Base-by-base conservation (phyloP, 1,284 basidiomycete genomes). In the Ceratobasidium sp. region DNA sequence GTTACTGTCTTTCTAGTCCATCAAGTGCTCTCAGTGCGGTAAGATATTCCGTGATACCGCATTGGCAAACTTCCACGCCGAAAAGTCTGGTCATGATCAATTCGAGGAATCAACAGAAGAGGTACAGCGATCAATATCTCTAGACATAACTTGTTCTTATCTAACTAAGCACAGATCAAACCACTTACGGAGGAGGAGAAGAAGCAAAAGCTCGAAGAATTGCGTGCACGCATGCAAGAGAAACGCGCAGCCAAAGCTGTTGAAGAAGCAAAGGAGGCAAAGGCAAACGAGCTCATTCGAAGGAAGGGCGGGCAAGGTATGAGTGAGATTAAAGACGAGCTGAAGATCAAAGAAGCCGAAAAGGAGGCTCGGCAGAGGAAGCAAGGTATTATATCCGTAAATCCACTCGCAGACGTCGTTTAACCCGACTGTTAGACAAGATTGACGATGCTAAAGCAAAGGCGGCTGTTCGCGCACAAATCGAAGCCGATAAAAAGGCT, bases 91-190 rank as follows among this genome's bases (percentile, higher is more conserved):
- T 0, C 97, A 99, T 84, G 93, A 95, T 84, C 91, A 96, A 81
- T 98, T 98, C 81, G 96, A 97, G 84, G 97, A 99, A 85, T 97
- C 95, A 4, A 95, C 93, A 0, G 97, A 99, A 84, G 97, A 98
- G 89, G 95, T 95, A 44, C 79, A 86, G 82, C 42, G 15, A 20
- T 20, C 2, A 12, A 77, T 42, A 63, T 28, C 63, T 26, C 46
- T 46, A 60, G n/a, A 23, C n/a, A 15, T 64, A n/a, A 60, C 77
- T 40, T 18, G 28, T 44, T 5, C 15, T 70, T 18, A 55, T 6
- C 33, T 69, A 75, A n/a, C n/a, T 13, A 75, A 20, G 46, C 40
- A 56, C 23, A 95, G 93, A 91, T 97, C 84, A 95, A 94, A 84
- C 97, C 97, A 0, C 86, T 99, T 72, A 99, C 97, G 0, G 96